Conservation (phyloP, 345 rosid genomes). For the Capsella bursapastoris region DNA sequence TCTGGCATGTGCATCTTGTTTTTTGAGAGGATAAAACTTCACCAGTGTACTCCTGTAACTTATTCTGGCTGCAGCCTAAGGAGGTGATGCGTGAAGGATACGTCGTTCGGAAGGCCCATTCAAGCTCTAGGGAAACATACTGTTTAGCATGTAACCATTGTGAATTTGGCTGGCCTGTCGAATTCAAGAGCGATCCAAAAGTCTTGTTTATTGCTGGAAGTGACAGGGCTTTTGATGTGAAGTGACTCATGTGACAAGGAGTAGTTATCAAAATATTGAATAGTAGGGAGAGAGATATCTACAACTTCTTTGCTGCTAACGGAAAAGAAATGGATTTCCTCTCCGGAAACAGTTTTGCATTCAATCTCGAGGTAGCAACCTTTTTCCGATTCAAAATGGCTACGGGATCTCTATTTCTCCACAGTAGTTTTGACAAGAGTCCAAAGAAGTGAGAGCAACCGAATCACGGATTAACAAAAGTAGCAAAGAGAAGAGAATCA, state of each 20-base stretch:
- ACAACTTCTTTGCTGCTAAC: neutral
- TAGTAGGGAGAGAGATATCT: neutral
- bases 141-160: conserved; percentile 6
- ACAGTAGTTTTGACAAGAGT: neutral
- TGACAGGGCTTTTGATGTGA: neutral
- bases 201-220: neutral
- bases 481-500: neutral
- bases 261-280: neutral
- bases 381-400: neutral
- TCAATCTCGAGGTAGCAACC: neutral
- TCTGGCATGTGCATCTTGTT: conserved; percentile 3
- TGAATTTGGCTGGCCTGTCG: neutral
- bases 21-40: neutral
- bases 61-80: neutral
- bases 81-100: neutral
- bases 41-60: neutral
- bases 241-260: neutral
- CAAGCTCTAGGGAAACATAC: neutral
- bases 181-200: neutral
- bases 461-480: neutral
- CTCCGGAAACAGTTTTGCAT: neutral
- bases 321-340: neutral
- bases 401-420: neutral
- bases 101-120: neutral
- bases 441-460: neutral